Conservation (phyloP, 2,329 filamentous ascomycete species). For the Alternaria longipes region DNA sequence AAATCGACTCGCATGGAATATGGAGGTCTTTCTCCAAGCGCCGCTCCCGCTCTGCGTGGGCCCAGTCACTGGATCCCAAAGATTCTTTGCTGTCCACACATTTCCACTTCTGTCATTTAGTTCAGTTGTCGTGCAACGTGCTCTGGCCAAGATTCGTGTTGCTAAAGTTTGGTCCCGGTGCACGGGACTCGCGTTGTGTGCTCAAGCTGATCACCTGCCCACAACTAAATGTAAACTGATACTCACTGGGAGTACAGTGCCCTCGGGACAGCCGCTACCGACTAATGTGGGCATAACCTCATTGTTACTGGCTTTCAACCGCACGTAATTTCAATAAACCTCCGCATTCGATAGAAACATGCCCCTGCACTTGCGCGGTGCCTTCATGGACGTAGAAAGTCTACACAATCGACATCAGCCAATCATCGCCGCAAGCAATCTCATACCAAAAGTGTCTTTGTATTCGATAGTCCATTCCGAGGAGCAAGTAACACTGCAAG, state of each 20-base stretch:
- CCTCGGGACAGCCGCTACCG: not conserved
- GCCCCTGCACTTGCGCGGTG: not conserved
- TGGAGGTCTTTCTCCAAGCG: not conserved
- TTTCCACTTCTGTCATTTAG: not conserved
- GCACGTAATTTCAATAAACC: not conserved
- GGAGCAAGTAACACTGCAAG: not conserved
- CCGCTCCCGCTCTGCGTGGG: not conserved
- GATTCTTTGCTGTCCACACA: not conserved
- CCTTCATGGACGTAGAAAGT: not conserved
- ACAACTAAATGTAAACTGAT: not conserved
- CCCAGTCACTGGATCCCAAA: not conserved
- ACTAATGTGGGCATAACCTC: not conserved
- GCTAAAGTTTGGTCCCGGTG: not conserved
- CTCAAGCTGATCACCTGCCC: not conserved
- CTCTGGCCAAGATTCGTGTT: slow-evolving; percentile 3
- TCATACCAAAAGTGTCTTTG: not conserved
- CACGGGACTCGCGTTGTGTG: slow-evolving; percentile 5
- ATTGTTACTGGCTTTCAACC: not conserved
- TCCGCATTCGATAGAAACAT: not conserved
- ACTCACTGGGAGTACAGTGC: not conserved
- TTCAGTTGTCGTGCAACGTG: not conserved
- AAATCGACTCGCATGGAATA: not conserved
- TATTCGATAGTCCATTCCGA: not conserved
- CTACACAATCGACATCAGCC: not conserved
- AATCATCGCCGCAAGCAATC: not conserved